Percentiles rank a stretch among this genome's conserved stretches.
Conservation (phyloP, 805 yeast genomes). For the Hanseniaspora vineae region DNA sequence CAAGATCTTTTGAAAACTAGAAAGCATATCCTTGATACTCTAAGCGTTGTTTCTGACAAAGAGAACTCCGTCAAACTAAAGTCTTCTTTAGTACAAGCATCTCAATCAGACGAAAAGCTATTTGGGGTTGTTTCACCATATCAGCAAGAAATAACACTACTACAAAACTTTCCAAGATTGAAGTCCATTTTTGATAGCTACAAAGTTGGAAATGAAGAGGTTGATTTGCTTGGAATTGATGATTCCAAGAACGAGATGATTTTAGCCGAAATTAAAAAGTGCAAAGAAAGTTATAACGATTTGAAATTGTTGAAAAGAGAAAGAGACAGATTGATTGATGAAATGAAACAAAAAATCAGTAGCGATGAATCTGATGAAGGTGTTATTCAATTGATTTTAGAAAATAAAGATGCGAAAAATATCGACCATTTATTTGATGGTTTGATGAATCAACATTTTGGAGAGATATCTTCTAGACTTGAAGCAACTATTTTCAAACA, state of each 20-base stretch:
- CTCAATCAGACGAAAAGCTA: conserved; percentile 43
- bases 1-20: conserved; percentile 25
- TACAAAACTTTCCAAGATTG: conserved; percentile 33
- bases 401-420: conserved; percentile 38
- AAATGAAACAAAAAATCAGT: conserved; percentile 57
- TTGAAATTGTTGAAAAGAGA: conserved; percentile 53
- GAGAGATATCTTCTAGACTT: conserved; percentile 51
- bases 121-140: conserved; percentile 33
- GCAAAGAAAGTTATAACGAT: conserved; percentile 48
- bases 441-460: conserved; percentile 60
- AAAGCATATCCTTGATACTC: conserved; percentile 24
- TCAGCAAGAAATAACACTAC: conserved; percentile 29
- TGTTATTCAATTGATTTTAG: conserved; percentile 9
- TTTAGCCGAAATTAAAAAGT: conserved; percentile 28
- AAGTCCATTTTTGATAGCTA: conserved; percentile 25
- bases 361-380: conserved; percentile 52
- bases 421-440: conserved; percentile 36
- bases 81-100: conserved; percentile 48
- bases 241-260: conserved; percentile 27
- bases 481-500: conserved; percentile 61
- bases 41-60: conserved; percentile 30
- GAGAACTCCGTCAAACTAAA: conserved; percentile 47
- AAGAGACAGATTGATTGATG: conserved; percentile 45
- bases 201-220: conserved; percentile 8
- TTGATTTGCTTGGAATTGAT: conserved; percentile 58